phyloP scores from a whole-genome alignment of 257 asterid genomes.

The Echites panduratus region DNA sequence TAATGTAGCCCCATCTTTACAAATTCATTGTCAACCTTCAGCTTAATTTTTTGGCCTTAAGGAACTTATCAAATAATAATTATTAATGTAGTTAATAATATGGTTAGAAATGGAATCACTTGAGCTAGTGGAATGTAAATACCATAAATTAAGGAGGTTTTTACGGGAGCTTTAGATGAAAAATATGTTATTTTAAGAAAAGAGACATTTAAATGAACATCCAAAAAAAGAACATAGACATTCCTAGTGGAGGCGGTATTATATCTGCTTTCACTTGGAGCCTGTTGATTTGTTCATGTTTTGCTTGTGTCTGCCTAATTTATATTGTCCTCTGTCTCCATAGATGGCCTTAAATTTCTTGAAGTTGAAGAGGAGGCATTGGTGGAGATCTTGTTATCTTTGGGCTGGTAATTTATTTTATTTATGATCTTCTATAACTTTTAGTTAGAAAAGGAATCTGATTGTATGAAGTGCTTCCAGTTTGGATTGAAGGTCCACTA shows the following conservation, averaged over 20 bases:
- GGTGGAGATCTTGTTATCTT: constrained; percentile 87
- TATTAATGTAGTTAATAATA: too few relatives aligned
- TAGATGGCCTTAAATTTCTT: constrained; percentile 69
- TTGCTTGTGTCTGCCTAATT: not conserved
- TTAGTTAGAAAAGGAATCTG: constrained; percentile 20
- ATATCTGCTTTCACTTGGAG: not conserved
- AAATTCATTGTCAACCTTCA: too few relatives aligned
- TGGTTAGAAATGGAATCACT: too few relatives aligned
- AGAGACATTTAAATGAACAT: too few relatives aligned
- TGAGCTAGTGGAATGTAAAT: too few relatives aligned
- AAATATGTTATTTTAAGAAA: too few relatives aligned
- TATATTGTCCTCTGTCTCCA: constrained; percentile 13
- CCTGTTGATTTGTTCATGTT: constrained; percentile 5
- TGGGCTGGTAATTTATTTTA: constrained; percentile 58
- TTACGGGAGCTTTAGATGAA: too few relatives aligned
- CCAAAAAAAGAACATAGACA: too few relatives aligned
- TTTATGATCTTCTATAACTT: not conserved
- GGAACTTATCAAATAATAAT: too few relatives aligned
- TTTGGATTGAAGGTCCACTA: constrained; percentile 84
- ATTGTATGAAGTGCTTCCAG: constrained; percentile 42
- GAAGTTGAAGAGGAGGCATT: constrained; percentile 46
- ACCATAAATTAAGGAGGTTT: too few relatives aligned
- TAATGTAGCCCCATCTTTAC: not conserved
- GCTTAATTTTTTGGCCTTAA: too few relatives aligned
- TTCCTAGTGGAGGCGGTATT: too few relatives aligned